phyloP scores from a whole-genome alignment of 257 asterid species.

The Capsicum pubescens region DNA sequence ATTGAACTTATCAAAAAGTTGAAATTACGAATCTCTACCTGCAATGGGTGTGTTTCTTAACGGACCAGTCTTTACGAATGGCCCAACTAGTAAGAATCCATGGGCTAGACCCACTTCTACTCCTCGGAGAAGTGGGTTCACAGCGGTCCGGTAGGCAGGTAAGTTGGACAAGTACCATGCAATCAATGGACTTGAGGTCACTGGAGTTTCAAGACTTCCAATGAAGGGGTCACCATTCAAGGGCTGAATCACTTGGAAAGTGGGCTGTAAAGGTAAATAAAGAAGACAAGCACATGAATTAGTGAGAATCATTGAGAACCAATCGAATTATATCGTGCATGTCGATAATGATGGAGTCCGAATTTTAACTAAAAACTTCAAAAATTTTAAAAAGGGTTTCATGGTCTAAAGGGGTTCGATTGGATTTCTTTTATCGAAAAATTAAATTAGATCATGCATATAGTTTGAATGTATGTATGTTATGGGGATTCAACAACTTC shows the following conservation, averaged over 20 bases:
- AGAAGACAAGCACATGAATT: not conserved
- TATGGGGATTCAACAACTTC: no score
- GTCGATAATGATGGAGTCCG: not conserved
- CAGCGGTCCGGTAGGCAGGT: constrained; percentile 87
- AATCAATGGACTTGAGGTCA: constrained; percentile 94
- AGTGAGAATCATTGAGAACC: not conserved
- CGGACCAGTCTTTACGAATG: constrained; percentile 83
- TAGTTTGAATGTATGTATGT: no score
- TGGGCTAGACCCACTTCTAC: constrained; percentile 90
- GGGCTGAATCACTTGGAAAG: constrained; percentile 92
- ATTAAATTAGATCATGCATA: no score
- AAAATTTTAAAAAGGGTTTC: no score
- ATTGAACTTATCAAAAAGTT: not conserved
- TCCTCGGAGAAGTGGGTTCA: constrained; percentile 71
- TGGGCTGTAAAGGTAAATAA: constrained; percentile 59
- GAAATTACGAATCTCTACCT: not conserved
- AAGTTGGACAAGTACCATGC: constrained; percentile 98
- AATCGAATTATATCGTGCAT: not conserved
- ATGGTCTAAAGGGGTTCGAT: no score
- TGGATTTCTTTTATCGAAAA: no score
- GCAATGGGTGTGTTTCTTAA: constrained; percentile 67
- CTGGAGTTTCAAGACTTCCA: constrained; percentile 93
- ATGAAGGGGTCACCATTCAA: constrained; percentile 96
- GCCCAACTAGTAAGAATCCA: constrained; percentile 85
- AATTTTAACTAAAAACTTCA: not conserved